Base-by-base conservation (phyloP, 2,329 filamentous ascomycete species). In the Scedosporium dehoogii region DNA sequence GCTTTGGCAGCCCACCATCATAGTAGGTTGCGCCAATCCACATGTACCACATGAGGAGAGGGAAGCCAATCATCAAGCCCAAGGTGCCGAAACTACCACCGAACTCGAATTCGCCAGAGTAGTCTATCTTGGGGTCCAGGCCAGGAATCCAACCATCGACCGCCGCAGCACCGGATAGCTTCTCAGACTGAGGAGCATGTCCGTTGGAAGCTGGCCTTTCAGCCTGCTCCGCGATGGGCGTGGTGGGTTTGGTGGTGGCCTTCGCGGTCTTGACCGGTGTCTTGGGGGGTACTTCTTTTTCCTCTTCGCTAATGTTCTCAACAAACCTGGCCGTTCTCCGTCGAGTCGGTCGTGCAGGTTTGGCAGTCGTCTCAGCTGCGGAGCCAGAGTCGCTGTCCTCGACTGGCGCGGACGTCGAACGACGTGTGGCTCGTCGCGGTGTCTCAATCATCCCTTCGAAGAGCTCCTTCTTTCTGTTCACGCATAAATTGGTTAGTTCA, bases 1-100 rank as follows among this genome's bases (percentile, higher is more conserved):
- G 89, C 53, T 78, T 76, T 16, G 94, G 94, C 60, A 96, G 80
- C 66, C 89, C 86, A 68, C 93, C 93, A 72, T 91, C 80, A 77
- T 97, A 99, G 78, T 93, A 96, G 59, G 88, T 92, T 41, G 93
- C 90, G 59, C 94, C 94, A 74, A 96, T 87, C 92, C 92, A 97
- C 92, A 99, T 96, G 78, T 97, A 97, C 83, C 91, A 97, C 93
- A 97, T 97, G 69, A 99, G 83, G 44, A 87, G 65, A n/a, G 94
- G 94, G 76, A 97, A 99, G 56, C 89, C 85, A 65, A 92, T 82
- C 91, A 97, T 97, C 85, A 97, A 92, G 67, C 84, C 79, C 16
- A 83, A 76, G 51, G 92, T 88, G 62, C 94, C 93, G n/a, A 82
- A 72, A 3, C 90, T 87, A 63, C 94, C 94, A 66, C 93, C 93